Base-by-base conservation (phyloP, 1,139 yeast species). In the Debaryomyces robertsiae region DNA sequence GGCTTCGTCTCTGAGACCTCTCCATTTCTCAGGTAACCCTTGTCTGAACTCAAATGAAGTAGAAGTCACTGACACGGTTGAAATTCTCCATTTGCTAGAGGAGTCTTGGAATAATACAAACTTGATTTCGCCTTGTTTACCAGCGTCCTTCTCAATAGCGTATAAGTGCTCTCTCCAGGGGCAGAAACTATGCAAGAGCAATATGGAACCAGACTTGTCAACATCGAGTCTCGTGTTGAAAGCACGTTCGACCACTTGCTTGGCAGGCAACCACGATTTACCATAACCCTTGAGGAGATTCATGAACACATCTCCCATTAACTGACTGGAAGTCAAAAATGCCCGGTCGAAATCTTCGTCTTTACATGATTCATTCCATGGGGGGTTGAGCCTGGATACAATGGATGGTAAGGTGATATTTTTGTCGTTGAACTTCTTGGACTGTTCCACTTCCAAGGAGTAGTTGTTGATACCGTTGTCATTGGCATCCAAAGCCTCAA, bases 161-260 rank as follows among this genome's bases (percentile, higher is more conserved):
- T 82, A 87, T 41, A 93, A 69, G 60, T 93, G 98, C 55, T 89
- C 96, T 63, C 90, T 91, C 98, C 98, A 93, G 39, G 96, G 95
- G 44, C 90, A 86, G 59, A 84, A 88, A 48, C 75, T 77, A 15
- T 78, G 81, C 49, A 93, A 74, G 3, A 87, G 73, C 10, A 94
- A 58, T 37, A 93, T 82, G 49, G 83, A 79, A 23, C 96, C 96
- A 19, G 84, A 73, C 44, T 66, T 52, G 53, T 84, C 82, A 30
- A 75, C 74, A 2, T 75, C 65, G 39, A 66, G 67, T 62, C 93
- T 73, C 14, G 65, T 54, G 4, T 69, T 67, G 52, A 89, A 78
- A 0, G 96, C 90, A n/a, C 70, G 66, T 50, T 76, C 75, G 25
- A 93, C 98, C 34, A 85, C 69, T 38, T 77, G 69, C 59, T 87